Base-by-base conservation (phyloP, 345 rosid genomes). In the Citrus maxima region DNA sequence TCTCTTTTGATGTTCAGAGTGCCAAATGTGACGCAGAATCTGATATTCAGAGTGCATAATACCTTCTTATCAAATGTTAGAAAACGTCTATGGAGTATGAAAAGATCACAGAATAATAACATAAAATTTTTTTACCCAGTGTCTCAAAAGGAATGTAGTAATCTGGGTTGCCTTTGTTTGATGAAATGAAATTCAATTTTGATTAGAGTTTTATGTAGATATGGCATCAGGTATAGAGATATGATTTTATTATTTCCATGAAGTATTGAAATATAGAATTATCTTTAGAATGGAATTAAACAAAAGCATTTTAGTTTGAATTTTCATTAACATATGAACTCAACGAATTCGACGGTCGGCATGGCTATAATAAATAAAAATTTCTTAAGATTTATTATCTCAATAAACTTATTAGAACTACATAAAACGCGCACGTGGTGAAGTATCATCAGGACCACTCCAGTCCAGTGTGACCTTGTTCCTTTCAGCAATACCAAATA, bases 21-120 rank as follows among this genome's bases (percentile, higher is more conserved):
- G 70, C 42, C 10, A 51, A 74, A 62, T 67, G 62, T 28, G 58
- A 14, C 51, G 25, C 6, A 12, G 22, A n/a, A 14, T 7, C 30
- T 49, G 78, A 56, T 35, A 24, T 56, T 30, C 71, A 51, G 58
- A 32, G 63, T 77, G 70, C 74, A 73, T 68, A 67, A 46, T 66
- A 60, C 49, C 49, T 62, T 46, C 5, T 12, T 46, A 37, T 14
- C 65, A 18, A 54, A 49, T 40, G 49, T 58, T 56, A 60, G n/a
- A 67, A 73, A 27, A 16, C 74, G 55, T 58, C 8, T n/a, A 51
- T 35, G 66, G 32, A 13, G 54, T 63, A 32, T 40, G 21, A 63
- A 62, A 19, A 46, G 12, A 42, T 56, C 54, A 70, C 40, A 16
- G 27, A 73, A 34, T 42, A 40, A 62, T 56, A 42, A 30, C 32